Percentiles rank a stretch among this genome's conserved stretches.
Evolutionary conservation across 257 asterid genomes (phyloP).

Genomic region (Jasminum sambac): DNA sequence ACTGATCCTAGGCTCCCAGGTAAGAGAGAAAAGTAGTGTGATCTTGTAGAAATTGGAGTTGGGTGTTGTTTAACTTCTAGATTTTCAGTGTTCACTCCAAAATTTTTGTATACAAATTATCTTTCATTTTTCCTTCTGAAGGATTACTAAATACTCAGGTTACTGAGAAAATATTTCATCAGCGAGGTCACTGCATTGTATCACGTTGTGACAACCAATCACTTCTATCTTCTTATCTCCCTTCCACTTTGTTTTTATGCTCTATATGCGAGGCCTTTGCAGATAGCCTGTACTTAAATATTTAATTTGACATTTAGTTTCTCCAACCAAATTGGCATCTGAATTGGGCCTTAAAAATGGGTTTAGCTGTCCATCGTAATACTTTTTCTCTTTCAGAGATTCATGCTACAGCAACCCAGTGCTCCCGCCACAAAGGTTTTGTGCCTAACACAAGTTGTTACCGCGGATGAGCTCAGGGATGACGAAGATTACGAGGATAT

Average conservation of each 20-base stretch:
- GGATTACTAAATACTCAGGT: not conserved
- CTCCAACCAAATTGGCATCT: not conserved
- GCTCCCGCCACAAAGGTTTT: slow-evolving; percentile 73
- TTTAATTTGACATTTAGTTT: not conserved
- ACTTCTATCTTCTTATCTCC: not conserved
- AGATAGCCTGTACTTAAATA: not conserved
- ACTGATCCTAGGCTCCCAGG: not conserved
- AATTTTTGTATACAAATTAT: not conserved
- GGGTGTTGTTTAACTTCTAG: not conserved
- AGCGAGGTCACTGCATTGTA: not conserved
- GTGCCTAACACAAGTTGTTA: slow-evolving; percentile 77
- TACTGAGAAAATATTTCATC: not conserved
- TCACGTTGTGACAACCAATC: not conserved
- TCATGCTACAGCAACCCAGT: slow-evolving; percentile 60
- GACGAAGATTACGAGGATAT: slow-evolving; percentile 83
- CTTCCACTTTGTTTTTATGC: not conserved
- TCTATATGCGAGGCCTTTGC: not conserved
- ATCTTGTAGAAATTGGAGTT: not conserved
- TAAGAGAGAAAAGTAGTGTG: not conserved
- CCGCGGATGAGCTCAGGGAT: slow-evolving; percentile 64
- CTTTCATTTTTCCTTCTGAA: not conserved
- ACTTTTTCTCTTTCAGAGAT: slow-evolving; percentile 52
- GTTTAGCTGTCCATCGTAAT: not conserved
- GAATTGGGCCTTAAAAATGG: not conserved
- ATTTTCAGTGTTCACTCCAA: not conserved